A percentile compares a stretch with the other conserved stretches of the same genome.
These are phyloP conservation scores for Tricholoma saponaceum DNA, from an alignment of 768 basidiomycete genomes.

Conservation along the genomic window DNA sequence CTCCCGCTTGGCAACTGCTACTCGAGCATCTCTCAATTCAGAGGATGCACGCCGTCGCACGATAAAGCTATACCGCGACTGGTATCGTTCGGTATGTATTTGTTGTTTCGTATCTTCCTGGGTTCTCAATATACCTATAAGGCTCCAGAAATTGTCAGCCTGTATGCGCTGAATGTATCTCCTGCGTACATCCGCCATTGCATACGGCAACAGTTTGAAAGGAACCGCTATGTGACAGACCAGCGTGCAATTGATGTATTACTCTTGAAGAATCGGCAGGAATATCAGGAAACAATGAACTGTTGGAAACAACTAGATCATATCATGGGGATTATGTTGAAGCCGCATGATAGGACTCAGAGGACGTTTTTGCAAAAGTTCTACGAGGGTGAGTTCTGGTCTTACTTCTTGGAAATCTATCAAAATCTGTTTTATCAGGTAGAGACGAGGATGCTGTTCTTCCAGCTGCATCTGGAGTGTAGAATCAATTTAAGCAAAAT, in stretches of 20 bases:
- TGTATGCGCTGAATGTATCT: conserved; percentile 82
- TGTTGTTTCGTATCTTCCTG: conserved; percentile 4
- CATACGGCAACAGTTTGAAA: conserved; percentile 85
- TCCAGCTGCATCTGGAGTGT: conserved; percentile 61
- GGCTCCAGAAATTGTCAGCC: conserved; percentile 86
- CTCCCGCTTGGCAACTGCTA: conserved; percentile 72
- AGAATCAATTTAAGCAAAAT: neutral
- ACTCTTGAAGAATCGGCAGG: conserved; percentile 77
- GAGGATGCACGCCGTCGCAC: conserved; percentile 66
- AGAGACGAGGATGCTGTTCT: conserved; percentile 69
- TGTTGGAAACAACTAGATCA: conserved; percentile 90
- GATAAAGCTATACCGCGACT: conserved; percentile 82
- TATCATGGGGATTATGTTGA: conserved; percentile 65
- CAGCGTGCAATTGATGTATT: conserved; percentile 80
- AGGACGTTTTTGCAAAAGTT: conserved; percentile 81
- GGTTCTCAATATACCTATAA: conserved; percentile 25
- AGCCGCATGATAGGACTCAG: conserved; percentile 37
- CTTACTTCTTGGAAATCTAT: neutral
- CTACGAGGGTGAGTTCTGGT: conserved; percentile 60
- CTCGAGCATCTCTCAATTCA: conserved; percentile 51
- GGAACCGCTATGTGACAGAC: conserved; percentile 80
- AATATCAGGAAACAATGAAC: conserved; percentile 94
- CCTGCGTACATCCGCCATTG: conserved; percentile 74
- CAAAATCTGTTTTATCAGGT: conserved; percentile 36
- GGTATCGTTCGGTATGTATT: conserved; percentile 90